Percentiles rank a stretch among this genome's conserved stretches.
phyloP scores from a whole-genome alignment of 1,284 basidiomycete species.

The Ceratobasidium sp. region DNA sequence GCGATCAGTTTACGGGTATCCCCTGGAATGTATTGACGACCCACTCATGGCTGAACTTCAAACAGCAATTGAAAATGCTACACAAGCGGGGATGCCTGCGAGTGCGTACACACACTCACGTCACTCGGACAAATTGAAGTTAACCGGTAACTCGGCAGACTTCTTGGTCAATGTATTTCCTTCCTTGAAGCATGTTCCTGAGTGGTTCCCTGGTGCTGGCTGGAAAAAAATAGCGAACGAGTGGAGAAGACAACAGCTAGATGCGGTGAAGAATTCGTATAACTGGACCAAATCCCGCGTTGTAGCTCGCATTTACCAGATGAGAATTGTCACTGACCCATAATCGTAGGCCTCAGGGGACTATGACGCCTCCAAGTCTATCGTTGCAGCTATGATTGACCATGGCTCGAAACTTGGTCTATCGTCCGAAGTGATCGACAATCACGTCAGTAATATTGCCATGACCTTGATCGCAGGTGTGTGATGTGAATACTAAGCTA shows the following conservation, averaged over 20 bases:
- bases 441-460: neutral
- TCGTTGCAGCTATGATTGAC: neutral
- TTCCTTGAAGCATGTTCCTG: neutral
- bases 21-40: no score
- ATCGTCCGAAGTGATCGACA: neutral
- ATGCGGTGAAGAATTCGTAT: neutral
- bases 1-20: conserved; percentile 1
- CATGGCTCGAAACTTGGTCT: neutral
- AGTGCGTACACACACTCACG: neutral
- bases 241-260: neutral
- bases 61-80: neutral
- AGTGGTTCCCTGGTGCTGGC: conserved; percentile 7
- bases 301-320: neutral
- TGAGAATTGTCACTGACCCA: no score
- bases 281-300: neutral
- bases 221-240: conserved; percentile 19
- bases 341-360: neutral
- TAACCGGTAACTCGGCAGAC: neutral
- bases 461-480: neutral
- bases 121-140: neutral
- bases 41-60: conserved; percentile 36
- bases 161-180: conserved; percentile 22
- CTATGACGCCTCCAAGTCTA: neutral
- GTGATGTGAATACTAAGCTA: no score
- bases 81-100: neutral